phyloP scores from a whole-genome alignment of 1,139 yeast genomes.

The Taphrina betulina region DNA sequence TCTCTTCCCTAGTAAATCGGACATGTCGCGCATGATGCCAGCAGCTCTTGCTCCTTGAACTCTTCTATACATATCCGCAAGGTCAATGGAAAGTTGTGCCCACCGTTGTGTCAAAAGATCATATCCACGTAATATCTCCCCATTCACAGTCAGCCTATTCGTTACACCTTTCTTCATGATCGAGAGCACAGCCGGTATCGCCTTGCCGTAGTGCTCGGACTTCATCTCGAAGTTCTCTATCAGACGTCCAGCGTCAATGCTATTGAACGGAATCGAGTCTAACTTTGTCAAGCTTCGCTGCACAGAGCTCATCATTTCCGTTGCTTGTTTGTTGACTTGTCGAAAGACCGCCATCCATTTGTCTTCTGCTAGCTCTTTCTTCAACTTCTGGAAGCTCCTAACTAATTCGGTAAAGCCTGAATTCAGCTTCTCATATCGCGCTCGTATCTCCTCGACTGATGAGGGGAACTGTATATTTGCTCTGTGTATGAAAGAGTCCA shows the following conservation, averaged over 20 bases:
- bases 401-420: neutral
- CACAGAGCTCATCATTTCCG: constrained; percentile 30
- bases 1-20: no score
- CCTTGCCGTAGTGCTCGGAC: constrained; percentile 24
- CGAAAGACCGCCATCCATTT: constrained; percentile 31
- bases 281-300: constrained; percentile 12
- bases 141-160: constrained; percentile 22
- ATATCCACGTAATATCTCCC: constrained; percentile 20
- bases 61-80: constrained; percentile 9
- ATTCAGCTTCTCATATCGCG: constrained; percentile 3
- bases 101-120: constrained; percentile 18
- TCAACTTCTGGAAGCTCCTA: constrained; percentile 2
- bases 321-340: constrained; percentile 23
- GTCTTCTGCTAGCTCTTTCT: constrained; percentile 27
- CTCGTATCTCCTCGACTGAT: constrained; percentile 3
- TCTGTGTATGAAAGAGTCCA: constrained; percentile 11
- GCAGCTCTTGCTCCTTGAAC: constrained; percentile 12
- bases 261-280: constrained; percentile 1
- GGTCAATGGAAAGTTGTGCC: constrained; percentile 1
- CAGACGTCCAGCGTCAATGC: constrained; percentile 2
- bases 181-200: constrained; percentile 28
- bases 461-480: constrained; percentile 18
- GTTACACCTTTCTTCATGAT: constrained; percentile 24
- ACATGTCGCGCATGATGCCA: constrained; percentile 12
- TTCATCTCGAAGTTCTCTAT: constrained; percentile 12